Conservation (phyloP, 345 rosid species). For the Eutrema heterophyllum region DNA sequence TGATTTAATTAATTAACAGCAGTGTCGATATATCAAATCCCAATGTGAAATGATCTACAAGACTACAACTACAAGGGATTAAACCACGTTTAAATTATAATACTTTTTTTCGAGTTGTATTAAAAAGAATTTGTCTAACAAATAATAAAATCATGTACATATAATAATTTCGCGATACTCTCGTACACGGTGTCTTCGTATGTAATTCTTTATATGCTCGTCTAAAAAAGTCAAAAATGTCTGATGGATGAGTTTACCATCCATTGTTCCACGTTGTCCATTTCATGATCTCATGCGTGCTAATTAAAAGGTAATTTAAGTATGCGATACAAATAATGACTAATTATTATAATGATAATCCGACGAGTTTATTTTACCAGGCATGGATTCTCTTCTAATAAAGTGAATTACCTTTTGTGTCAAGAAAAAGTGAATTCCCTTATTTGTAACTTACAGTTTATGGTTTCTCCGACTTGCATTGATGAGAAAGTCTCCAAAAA, state of each 20-base stretch:
- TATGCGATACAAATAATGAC: conserved; percentile 17
- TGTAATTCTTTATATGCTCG: not conserved
- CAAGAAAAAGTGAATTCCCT: not conserved
- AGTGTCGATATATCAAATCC: not conserved
- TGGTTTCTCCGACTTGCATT: not conserved
- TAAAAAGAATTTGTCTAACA: not conserved
- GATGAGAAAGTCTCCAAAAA: not conserved
- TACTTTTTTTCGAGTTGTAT: not conserved
- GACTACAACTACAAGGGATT: not conserved
- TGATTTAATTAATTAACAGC: not conserved
- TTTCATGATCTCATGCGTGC: conserved; percentile 32
- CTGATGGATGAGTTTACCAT: conserved; percentile 4
- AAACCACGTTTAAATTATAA: not conserved
- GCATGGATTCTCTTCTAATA: conserved; percentile 1
- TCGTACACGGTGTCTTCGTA: not conserved
- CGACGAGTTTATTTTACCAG: conserved; percentile 5
- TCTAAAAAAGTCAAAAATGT: not conserved
- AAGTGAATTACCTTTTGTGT: conserved; percentile 9
- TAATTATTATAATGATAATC: conserved; percentile 7
- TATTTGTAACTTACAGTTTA: not conserved
- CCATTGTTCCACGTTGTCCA: conserved; percentile 6
- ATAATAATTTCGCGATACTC: not conserved
- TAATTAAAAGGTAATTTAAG: not conserved
- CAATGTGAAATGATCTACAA: not conserved
- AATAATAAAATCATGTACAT: not conserved